Evolutionary conservation across 179 eudicot species (phyloP), one percentile per base, ranked within the genome.

Genomic region (Corrigiola litoralis): DNA sequence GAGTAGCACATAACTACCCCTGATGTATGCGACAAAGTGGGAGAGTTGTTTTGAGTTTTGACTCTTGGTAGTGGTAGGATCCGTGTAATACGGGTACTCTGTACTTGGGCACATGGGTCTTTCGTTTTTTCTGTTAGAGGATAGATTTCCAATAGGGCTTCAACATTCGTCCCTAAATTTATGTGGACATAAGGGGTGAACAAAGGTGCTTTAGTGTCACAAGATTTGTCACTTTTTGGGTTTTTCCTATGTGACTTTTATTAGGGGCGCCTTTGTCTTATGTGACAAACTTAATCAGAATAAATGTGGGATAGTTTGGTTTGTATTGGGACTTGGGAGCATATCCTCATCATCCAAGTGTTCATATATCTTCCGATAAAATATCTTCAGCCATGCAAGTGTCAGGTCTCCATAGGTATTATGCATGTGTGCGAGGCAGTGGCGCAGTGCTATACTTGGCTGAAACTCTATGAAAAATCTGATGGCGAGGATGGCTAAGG

Each of bases 11-110:
- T 4, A n/a, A 12, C 10, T 27, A 23, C 31, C 20, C 14, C 6
- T 2, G 36, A 18, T n/a, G 58, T 10, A 46, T 1, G 54, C 44
- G 72, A 68, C 72, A 68, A 58, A 58, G 49, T 60, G 36, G 38
- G 31, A 5, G 25, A 23, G 2, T 24, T 25, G n/a, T n/a, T n/a
- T n/a, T n/a, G 9, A 12, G 11, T 5, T 6, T 46, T 20, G 18
- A 11, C 3, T 40, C 5, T 27, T 41, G 29, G 18, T 2, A 23
- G 65, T 32, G 40, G 70, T 40, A 29, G 66, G 66, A 69, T 69
- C 66, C 72, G 66, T 69, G 72, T 51, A 29, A 50, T 24, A 41
- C 66, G 72, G 67, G 31, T 69, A 60, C 45, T 38, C 37, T 24
- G 50, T 69, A 18, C 31, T 10, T 21, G 66, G 65, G 48, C 72